Percentiles rank a stretch among this genome's conserved stretches.
Conservation (phyloP, 23 red algal genomes). For the Cyanidium caldarium region DNA sequence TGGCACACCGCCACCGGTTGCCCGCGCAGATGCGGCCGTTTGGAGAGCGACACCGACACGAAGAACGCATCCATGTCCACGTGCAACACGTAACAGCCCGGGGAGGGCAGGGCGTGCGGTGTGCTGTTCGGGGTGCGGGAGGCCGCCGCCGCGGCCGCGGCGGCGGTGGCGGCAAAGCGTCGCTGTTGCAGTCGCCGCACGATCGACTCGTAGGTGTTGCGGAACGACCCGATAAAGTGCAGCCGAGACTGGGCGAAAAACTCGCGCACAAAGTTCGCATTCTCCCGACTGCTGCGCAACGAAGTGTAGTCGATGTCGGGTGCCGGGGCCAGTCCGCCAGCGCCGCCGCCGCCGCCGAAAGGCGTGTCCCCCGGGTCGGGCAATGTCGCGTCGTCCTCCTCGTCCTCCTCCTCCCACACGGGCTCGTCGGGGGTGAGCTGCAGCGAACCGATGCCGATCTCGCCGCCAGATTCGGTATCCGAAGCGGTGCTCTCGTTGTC, state of each 20-base stretch:
- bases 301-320: background rate
- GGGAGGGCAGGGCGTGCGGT: background rate
- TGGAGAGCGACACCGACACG: slow-evolving; percentile 56
- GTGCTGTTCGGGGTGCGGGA: background rate
- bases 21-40: slow-evolving; percentile 33
- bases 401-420: background rate
- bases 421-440: background rate
- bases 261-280: slow-evolving; percentile 86
- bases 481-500: too few relatives aligned
- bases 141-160: background rate
- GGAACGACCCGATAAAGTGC: slow-evolving; percentile 97
- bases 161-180: slow-evolving; percentile 8
- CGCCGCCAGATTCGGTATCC: too few relatives aligned
- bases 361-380: background rate
- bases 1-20: slow-evolving; percentile 78
- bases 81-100: slow-evolving; percentile 59
- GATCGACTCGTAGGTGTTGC: slow-evolving; percentile 71
- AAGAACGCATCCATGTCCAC: slow-evolving; percentile 97
- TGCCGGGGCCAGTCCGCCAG: background rate
- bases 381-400: background rate
- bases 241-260: slow-evolving; percentile 83
- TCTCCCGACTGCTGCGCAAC: slow-evolving; percentile 41
- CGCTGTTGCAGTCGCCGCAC: slow-evolving; percentile 31
- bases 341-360: background rate
- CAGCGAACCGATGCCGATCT: too few relatives aligned